Evolutionary conservation across 1,139 yeast genomes (phyloP), one percentile per base, ranked within the genome.

Genomic region (Casaregolazyma suthepensis): DNA sequence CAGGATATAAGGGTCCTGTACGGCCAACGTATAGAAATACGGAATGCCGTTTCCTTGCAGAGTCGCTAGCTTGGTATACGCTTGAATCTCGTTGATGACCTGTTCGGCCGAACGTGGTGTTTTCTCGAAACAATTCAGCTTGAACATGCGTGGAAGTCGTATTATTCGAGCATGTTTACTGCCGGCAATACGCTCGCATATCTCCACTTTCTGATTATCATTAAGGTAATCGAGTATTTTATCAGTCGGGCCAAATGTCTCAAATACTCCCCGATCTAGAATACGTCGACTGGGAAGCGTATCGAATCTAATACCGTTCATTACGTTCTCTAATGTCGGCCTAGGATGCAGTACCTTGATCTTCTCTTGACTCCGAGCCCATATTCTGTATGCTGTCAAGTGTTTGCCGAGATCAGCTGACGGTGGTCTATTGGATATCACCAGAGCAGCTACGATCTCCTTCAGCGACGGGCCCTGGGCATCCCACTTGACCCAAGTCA

Each of bases 1-100:
- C 17, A 42, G 44, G 7, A 53, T 53, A 45, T 50, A 60, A 12
- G 64, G 63, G 48, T 61, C 63, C 3, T 59, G 46, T 1, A 54
- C 48, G 5, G 55, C 43, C 2, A 56, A 15, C 19, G 57, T 46
- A 45, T 58, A 56, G 7, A 58, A 45, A 19, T 51, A 58, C 7
- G 64, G 64, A 5, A 61, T 45, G 12, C 50, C 45, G 5, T 54
- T 52, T 12, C 64, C 64, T 45, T 60, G 64, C 9, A 61, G 48
- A 20, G 19, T 20, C n/a, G 54, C 29, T 22, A 61, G 54, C 46
- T 43, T 46, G 22, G 42, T 46, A 43, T 55, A 58, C 1, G 58
- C 54, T 40, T 46, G n/a, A 17, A 52, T 42, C 37, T 57, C 58
- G 23, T 19, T 37, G 19, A 17, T 43, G 23, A 23, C 49, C 43